Evolutionary conservation across 805 yeast species (phyloP), one percentile per base, ranked within the genome.

Genomic region (Teunomyces kruisii): DNA sequence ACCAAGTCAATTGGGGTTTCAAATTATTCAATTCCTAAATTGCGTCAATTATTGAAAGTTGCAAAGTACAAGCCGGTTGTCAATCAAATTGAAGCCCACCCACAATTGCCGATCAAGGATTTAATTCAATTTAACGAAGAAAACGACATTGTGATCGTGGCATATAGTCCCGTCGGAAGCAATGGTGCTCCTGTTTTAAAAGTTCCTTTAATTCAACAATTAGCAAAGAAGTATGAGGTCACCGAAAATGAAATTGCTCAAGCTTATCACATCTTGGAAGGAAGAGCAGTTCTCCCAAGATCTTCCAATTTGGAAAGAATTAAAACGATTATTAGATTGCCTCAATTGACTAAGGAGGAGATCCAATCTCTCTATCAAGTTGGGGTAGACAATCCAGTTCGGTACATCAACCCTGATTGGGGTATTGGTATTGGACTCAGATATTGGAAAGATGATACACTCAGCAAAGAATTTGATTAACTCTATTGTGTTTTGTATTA

Each of bases 241-340:
- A 59, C 76, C 3, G 72, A 79, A 0, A 82, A 79, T 44, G 85
- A 80, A 51, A 73, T 88, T 9, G 68, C 80, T 13, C 71, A 76
- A 38, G 83, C 87, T 16, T 86, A 85, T 64, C 57, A 83, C 56
- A 75, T 84, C 17, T 68, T 76, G 48, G 72, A 79, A 32, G 90
- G 87, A 2, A 73, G 85, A 44, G 70, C 74, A 8, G 81, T 77
- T 1, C 64, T 87, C 39, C 89, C 94, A 37, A 80, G 91, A 67
- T 83, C 96, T 0, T 72, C 81, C 12, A 87, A 85, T 42, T 70
- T 78, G n/a, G 75, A 74, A 17, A 79, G 96, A 60, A 77, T 88
- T 41, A 68, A 62, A 48, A 53, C 56, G 9, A 72, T 66, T n/a
- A 58, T 62, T 14, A 48, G 58, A 33, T 53, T 61, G 29, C 74